Evolutionary conservation across 192 early-diverging fungal species (phyloP).

Genomic region (Coemansia sp.): DNA sequence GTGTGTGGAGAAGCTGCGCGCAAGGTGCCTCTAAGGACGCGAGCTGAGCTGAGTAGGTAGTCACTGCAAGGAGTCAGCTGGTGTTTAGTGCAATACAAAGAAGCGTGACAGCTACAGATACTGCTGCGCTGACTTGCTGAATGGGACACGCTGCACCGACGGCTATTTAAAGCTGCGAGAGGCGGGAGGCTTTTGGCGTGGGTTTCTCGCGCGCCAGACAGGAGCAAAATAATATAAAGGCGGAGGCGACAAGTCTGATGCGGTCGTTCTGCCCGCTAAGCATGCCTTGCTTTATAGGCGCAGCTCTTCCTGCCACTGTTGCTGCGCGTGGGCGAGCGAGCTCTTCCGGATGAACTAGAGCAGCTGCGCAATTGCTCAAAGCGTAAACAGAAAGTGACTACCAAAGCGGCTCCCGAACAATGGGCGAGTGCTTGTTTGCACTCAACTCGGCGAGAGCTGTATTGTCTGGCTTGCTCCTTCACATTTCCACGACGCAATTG

Average conservation of each 20-base stretch:
- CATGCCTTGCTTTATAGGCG: constrained; percentile 1
- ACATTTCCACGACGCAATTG: background rate
- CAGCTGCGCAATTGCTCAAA: background rate
- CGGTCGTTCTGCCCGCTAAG: background rate
- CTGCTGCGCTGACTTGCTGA: background rate
- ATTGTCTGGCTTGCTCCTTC: constrained; percentile 4
- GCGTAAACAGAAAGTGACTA: constrained; percentile 1
- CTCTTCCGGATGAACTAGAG: background rate
- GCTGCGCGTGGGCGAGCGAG: background rate
- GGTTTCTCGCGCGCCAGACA: background rate
- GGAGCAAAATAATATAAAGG: background rate
- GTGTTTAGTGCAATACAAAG: constrained; percentile 9
- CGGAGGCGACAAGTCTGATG: background rate
- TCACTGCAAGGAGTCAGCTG: constrained; percentile 11
- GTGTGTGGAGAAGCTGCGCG: background rate
- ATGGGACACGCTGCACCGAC: background rate
- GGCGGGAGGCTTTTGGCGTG: background rate
- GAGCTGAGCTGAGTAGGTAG: background rate
- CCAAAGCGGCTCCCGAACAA: background rate
- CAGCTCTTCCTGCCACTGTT: background rate
- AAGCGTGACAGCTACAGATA: constrained; percentile 1
- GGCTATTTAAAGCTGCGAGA: background rate
- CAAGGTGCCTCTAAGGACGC: background rate
- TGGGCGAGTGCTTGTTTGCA: constrained; percentile 5
- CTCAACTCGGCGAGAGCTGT: background rate